A percentile compares a stretch with the other conserved stretches of the same genome.
These are phyloP conservation scores for Lentinula detonsa DNA, from an alignment of 768 basidiomycete genomes.

Conservation along the genomic window DNA sequence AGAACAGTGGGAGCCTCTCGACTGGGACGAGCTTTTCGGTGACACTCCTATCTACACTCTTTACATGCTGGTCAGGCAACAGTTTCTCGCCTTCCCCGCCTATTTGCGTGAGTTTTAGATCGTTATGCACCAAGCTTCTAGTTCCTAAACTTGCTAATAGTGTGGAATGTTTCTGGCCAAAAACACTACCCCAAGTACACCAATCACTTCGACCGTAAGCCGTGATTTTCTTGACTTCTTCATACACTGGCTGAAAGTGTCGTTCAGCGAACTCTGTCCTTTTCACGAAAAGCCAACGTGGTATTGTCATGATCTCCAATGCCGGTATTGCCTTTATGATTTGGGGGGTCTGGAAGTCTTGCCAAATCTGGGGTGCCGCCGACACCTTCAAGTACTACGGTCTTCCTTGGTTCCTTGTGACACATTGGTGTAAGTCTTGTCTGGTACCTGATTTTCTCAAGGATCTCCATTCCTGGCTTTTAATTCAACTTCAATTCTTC, in stretches of 20 bases:
- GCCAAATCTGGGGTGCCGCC: slow-evolving; percentile 28
- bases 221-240: slow-evolving; percentile 32
- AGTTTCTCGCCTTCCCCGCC: slow-evolving; percentile 36
- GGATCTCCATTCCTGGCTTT: neutral
- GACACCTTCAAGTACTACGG: slow-evolving; percentile 43
- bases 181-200: slow-evolving; percentile 55
- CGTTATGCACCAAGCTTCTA: slow-evolving; percentile 8
- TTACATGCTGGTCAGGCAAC: slow-evolving; percentile 31
- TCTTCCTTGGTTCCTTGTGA: slow-evolving; percentile 49
- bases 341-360: slow-evolving; percentile 29
- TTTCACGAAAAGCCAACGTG: slow-evolving; percentile 47
- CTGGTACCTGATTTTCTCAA: neutral
- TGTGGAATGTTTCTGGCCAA: slow-evolving; percentile 59
- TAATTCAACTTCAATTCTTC: neutral
- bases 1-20: slow-evolving; percentile 11
- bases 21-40: slow-evolving; percentile 33
- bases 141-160: slow-evolving; percentile 23
- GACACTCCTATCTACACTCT: slow-evolving; percentile 38
- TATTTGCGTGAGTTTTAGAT: slow-evolving; percentile 27
- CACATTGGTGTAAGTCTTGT: slow-evolving; percentile 46
- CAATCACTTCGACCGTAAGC: slow-evolving; percentile 61
- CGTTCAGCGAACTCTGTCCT: slow-evolving; percentile 45
- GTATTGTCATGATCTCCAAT: slow-evolving; percentile 51
- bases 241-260: slow-evolving; percentile 9
- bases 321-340: slow-evolving; percentile 48